Conservation (phyloP, 169 alveolate genomes). For the Theileria luwenshuni region DNA sequence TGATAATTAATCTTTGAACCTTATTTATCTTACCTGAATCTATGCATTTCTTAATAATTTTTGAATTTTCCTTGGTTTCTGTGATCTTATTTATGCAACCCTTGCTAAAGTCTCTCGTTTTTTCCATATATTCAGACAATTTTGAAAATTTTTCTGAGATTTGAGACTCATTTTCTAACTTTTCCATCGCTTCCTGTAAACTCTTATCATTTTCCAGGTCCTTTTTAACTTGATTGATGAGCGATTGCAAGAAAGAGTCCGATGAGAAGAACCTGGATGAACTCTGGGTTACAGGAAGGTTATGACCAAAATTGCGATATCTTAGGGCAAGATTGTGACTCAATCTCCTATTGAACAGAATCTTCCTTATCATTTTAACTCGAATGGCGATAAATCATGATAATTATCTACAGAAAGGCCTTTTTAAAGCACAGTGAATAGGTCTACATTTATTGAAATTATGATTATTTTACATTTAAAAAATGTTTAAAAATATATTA, state of each 20-base stretch:
- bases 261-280: conserved; percentile 26
- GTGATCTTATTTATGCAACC: conserved; percentile 40
- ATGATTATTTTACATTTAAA: too few species aligned
- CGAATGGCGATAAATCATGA: conserved; percentile 1
- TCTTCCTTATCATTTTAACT: conserved; percentile 3
- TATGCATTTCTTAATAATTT: conserved; percentile 35
- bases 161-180: conserved; percentile 68
- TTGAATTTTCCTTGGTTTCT: conserved; percentile 48
- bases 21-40: conserved; percentile 61
- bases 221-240: conserved; percentile 76
- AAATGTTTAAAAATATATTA: too few species aligned
- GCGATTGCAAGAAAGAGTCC: conserved; percentile 74
- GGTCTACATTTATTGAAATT: background rate
- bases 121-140: conserved; percentile 47
- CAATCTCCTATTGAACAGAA: background rate
- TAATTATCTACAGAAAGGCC: background rate
- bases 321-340: background rate
- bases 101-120: conserved; percentile 39
- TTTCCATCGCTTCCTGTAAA: conserved; percentile 77
- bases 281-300: background rate
- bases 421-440: too few species aligned
- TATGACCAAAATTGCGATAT: conserved; percentile 15
- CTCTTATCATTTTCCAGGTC: conserved; percentile 78
- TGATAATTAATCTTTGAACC: background rate
- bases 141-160: conserved; percentile 65